Percentiles rank a stretch among this genome's conserved stretches.
These are phyloP conservation scores for Mortierella polycephala DNA, from an alignment of 371 early-diverging fungal genomes.

Conservation along the genomic window DNA sequence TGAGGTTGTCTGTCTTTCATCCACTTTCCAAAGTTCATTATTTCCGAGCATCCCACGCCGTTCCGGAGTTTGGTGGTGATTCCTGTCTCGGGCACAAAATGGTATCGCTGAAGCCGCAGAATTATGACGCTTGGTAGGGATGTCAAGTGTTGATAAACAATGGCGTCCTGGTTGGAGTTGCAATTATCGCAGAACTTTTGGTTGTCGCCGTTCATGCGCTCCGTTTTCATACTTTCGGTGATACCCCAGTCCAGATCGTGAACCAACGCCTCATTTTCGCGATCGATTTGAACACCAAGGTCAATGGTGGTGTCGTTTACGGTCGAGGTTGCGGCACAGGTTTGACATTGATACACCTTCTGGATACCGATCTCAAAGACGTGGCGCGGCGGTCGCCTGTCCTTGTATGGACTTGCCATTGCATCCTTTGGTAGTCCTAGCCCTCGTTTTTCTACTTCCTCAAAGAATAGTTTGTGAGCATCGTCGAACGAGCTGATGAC, in stretches of 20 bases:
- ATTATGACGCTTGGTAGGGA: slow-evolving; percentile 44
- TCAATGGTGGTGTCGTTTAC: slow-evolving; percentile 30
- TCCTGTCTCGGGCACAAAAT: slow-evolving; percentile 20
- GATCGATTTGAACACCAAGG: slow-evolving; percentile 43
- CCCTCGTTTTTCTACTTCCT: not conserved
- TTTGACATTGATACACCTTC: slow-evolving; percentile 35
- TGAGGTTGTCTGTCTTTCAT: slow-evolving; percentile 22
- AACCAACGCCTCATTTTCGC: slow-evolving; percentile 18
- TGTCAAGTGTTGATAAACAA: slow-evolving; percentile 31
- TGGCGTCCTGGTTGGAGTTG: slow-evolving; percentile 37
- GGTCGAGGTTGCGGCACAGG: slow-evolving; percentile 19
- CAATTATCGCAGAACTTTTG: slow-evolving; percentile 46
- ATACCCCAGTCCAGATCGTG: slow-evolving; percentile 50
- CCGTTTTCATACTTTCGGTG: slow-evolving; percentile 43
- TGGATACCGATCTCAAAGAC: slow-evolving; percentile 40
- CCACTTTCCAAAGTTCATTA: slow-evolving; percentile 36
- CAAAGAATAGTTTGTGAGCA: slow-evolving; percentile 11
- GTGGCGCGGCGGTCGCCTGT: slow-evolving; percentile 41
- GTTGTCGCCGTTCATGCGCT: slow-evolving; percentile 44
- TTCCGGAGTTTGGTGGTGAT: slow-evolving; percentile 37
- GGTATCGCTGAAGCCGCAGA: slow-evolving; percentile 44
- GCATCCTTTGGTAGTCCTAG: not conserved
- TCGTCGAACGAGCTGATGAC: slow-evolving; percentile 41
- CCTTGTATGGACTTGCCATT: not conserved
- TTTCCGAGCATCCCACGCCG: slow-evolving; percentile 37